Evolutionary conservation across 352 stramenopile genomes (phyloP).

Genomic region (Phytophthora lateralis): DNA sequence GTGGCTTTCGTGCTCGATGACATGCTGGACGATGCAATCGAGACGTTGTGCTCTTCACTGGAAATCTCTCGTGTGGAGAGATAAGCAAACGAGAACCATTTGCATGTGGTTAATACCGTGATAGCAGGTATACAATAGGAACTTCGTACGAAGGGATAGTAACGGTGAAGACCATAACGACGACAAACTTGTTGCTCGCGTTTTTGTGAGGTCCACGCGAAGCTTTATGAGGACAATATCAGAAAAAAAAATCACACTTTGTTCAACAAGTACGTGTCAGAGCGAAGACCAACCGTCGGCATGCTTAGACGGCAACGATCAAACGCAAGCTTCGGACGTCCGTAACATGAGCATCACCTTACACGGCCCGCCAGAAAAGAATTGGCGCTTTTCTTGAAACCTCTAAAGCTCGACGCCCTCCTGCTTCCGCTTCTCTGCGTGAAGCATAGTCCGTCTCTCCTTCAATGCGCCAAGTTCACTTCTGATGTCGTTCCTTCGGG

Average conservation of each 20-base stretch:
- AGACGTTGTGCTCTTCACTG: conserved; percentile 66
- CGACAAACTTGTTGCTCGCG: conserved; percentile 11
- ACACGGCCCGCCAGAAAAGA: conserved; percentile 14
- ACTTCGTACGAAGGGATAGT: conserved; percentile 23
- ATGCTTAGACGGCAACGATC: not conserved
- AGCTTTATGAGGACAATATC: conserved; percentile 16
- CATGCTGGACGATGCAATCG: conserved; percentile 72
- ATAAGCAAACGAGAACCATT: conserved; percentile 29
- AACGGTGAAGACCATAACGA: conserved; percentile 7
- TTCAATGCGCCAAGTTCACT: conserved; percentile 85
- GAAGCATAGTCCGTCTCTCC: conserved; percentile 78
- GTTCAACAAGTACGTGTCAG: conserved; percentile 39
- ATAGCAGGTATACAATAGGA: conserved; percentile 32
- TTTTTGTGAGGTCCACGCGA: conserved; percentile 18
- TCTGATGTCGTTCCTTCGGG: conserved; percentile 83
- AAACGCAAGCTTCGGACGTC: too few species aligned
- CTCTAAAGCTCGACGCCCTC: conserved; percentile 62
- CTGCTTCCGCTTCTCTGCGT: conserved; percentile 84
- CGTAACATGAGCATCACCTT: conserved; percentile 22
- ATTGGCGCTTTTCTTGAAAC: conserved; percentile 14
- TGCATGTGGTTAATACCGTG: conserved; percentile 19
- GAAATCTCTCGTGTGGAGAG: conserved; percentile 74
- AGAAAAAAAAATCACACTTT: conserved; percentile 40
- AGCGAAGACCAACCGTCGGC: conserved; percentile 27
- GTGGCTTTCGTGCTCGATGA: conserved; percentile 85